A percentile compares a stretch with the other conserved stretches of the same genome.
Conservation (phyloP, 306 rosid species). For the Inga laurina region DNA sequence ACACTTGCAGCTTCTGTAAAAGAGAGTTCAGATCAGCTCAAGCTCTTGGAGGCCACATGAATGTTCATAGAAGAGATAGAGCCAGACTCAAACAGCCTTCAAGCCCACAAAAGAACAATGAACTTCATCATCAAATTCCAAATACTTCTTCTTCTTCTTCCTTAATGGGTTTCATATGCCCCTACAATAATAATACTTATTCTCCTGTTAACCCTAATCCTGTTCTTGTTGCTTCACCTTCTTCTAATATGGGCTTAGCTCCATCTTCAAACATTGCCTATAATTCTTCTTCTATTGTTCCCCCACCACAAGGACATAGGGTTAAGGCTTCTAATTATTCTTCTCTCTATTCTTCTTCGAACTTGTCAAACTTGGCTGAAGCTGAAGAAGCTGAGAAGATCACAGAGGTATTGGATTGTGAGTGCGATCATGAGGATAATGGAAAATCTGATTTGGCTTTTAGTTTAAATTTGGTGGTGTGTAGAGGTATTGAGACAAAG, state of each 20-base stretch:
- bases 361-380: constrained; percentile 41
- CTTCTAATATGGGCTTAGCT: constrained; percentile 44
- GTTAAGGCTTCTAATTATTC: background rate
- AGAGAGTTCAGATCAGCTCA: constrained; percentile 95
- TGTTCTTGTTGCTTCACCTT: constrained; percentile 32
- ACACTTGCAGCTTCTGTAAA: constrained; percentile 87
- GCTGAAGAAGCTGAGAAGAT: constrained; percentile 33
- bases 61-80: constrained; percentile 91
- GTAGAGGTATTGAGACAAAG: constrained; percentile 33
- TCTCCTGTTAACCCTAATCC: constrained; percentile 40
- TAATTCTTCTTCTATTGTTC: background rate
- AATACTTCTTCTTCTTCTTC: constrained; percentile 24
- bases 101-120: constrained; percentile 34
- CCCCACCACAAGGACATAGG: background rate
- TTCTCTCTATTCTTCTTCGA: constrained; percentile 22
- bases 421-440: background rate
- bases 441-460: constrained; percentile 30
- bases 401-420: constrained; percentile 46
- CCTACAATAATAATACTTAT: background rate
- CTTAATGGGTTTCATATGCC: constrained; percentile 41
- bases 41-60: constrained; percentile 96
- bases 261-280: constrained; percentile 23
- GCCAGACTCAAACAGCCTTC: constrained; percentile 79
- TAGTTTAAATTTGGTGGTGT: constrained; percentile 41
- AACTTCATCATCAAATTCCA: constrained; percentile 30